A percentile compares a stretch with the other conserved stretches of the same genome.
phyloP scores from a whole-genome alignment of 108 stramenopile genomes.

The Nitzschia palea region DNA sequence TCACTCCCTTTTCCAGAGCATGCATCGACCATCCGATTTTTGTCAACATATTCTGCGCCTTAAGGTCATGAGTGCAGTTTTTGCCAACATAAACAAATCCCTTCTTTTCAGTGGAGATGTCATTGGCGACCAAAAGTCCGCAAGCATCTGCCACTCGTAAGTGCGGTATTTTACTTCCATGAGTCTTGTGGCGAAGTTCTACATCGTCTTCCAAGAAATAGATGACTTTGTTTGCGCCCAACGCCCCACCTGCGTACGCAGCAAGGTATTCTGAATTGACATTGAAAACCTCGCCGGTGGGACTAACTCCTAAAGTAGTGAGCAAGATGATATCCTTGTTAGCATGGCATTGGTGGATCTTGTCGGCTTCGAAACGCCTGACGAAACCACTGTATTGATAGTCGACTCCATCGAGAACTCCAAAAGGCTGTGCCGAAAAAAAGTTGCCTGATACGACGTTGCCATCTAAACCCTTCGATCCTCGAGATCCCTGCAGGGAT shows the following conservation, averaged over 20 bases:
- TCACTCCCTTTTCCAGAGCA: constrained; percentile 85
- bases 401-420: constrained; percentile 78
- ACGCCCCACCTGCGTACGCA: constrained; percentile 69
- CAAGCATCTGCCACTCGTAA: constrained; percentile 78
- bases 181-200: constrained; percentile 53
- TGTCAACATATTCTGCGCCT: constrained; percentile 54
- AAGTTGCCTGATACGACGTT: constrained; percentile 89
- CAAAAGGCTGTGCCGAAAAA: constrained; percentile 86
- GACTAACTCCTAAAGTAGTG: constrained; percentile 88
- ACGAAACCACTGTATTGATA: constrained; percentile 90
- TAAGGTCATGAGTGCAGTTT: constrained; percentile 26
- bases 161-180: constrained; percentile 74
- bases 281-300: constrained; percentile 93
- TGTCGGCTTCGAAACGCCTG: constrained; percentile 85
- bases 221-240: constrained; percentile 87
- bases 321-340: constrained; percentile 90
- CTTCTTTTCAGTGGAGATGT: constrained; percentile 60
- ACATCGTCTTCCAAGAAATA: constrained; percentile 72
- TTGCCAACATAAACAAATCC: constrained; percentile 48
- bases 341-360: constrained; percentile 76
- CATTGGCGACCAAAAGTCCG: constrained; percentile 60
- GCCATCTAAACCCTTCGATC: constrained; percentile 35
- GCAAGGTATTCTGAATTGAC: constrained; percentile 88
- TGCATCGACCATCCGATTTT: constrained; percentile 79
- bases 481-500: constrained; percentile 62